Conservation (phyloP, 1,284 basidiomycete genomes). For the Cryptococcus sp. region DNA sequence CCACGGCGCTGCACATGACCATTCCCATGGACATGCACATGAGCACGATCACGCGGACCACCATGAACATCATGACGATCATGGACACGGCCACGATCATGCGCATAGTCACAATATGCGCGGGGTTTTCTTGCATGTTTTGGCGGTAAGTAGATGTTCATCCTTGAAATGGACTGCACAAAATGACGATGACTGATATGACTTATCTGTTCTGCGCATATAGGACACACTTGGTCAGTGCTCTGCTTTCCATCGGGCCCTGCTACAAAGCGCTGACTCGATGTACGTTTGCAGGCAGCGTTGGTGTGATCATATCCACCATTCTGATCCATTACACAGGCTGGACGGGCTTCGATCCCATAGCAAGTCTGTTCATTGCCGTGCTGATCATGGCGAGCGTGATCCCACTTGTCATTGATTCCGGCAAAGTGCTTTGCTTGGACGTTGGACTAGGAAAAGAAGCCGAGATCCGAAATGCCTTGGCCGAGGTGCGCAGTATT, state of each 20-base stretch:
- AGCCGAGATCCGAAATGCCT: slow-evolving; percentile 66
- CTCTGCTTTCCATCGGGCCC: background rate
- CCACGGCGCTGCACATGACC: background rate
- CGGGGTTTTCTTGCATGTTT: slow-evolving; percentile 79
- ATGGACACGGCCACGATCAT: slow-evolving; percentile 39
- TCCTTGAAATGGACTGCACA: background rate
- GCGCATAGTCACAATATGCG: slow-evolving; percentile 98
- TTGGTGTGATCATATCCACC: slow-evolving; percentile 98
- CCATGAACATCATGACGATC: slow-evolving; percentile 57
- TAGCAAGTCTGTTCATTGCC: slow-evolving; percentile 96
- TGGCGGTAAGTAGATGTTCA: slow-evolving; percentile 30
- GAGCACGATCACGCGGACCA: slow-evolving; percentile 41
- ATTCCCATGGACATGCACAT: slow-evolving; percentile 40
- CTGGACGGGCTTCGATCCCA: slow-evolving; percentile 99
- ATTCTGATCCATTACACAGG: slow-evolving; percentile 93
- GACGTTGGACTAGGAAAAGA: slow-evolving; percentile 75
- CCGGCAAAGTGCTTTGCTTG: slow-evolving; percentile 81
- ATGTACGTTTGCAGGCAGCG: slow-evolving; percentile 47
- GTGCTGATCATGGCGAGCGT: slow-evolving; percentile 93
- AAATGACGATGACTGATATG: background rate
- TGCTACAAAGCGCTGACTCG: background rate
- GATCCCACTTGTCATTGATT: slow-evolving; percentile 90
- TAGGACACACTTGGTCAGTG: slow-evolving; percentile 27
- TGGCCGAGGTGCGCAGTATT: slow-evolving; percentile 66
- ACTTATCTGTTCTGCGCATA: slow-evolving; percentile 1